These are phyloP conservation scores for Clarireedia monteithiana DNA, from an alignment of 2,329 filamentous ascomycete species.

Conservation along the genomic window DNA sequence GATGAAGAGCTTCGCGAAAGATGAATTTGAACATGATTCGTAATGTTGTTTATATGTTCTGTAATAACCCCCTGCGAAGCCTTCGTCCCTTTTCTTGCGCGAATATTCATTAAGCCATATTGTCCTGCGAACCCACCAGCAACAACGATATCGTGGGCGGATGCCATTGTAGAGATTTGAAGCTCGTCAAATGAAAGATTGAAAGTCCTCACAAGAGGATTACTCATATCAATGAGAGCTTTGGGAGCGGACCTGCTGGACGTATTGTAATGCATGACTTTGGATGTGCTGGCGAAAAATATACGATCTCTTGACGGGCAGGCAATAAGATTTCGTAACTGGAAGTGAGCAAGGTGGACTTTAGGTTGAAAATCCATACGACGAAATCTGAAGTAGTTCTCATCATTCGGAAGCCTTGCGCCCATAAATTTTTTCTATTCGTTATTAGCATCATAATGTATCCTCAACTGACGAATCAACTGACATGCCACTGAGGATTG, in stretches of 20 bases:
- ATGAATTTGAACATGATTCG: constrained; percentile 56
- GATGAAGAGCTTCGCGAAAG: constrained; percentile 41
- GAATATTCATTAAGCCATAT: constrained; percentile 31
- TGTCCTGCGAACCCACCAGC: constrained; percentile 34
- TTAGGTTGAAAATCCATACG: constrained; percentile 47
- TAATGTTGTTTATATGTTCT: constrained; percentile 51
- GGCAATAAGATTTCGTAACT: constrained; percentile 55
- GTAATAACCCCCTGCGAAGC: constrained; percentile 33
- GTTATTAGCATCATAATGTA: constrained; percentile 1
- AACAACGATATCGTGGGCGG: constrained; percentile 30
- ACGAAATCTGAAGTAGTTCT: constrained; percentile 48
- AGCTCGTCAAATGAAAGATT: constrained; percentile 17
- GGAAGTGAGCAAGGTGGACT: constrained; percentile 54
- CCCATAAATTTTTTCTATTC: constrained; percentile 16
- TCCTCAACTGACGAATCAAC: constrained; percentile 22
- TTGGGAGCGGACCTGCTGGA: constrained; percentile 16
- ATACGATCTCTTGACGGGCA: constrained; percentile 46
- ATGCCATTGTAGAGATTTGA: constrained; percentile 29
- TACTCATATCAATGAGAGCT: constrained; percentile 24
- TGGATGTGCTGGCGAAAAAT: constrained; percentile 47
- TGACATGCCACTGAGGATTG: constrained; percentile 37
- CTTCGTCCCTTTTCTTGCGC: constrained; percentile 22
- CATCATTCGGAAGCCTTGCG: constrained; percentile 16
- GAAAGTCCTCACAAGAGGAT: constrained; percentile 21
- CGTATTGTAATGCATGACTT: constrained; percentile 46